Conservation (phyloP, 2,329 filamentous ascomycete genomes). For the Truncatella angustata region DNA sequence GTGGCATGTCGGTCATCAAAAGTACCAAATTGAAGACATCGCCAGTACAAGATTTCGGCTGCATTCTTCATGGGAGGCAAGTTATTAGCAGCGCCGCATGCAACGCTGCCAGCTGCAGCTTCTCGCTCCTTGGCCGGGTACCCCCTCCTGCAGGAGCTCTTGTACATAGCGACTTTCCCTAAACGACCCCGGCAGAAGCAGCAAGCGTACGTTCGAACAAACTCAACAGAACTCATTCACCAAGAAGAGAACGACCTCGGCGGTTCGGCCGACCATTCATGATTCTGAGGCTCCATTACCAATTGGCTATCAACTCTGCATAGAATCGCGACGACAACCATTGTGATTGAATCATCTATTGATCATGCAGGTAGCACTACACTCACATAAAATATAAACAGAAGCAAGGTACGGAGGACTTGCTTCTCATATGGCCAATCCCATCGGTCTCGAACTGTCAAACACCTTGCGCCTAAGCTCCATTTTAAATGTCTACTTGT, state of each 20-base stretch:
- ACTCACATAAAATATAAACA: too few species aligned
- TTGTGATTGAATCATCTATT: too few species aligned
- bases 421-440: too few species aligned
- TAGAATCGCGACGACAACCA: too few species aligned
- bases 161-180: constrained; percentile 1
- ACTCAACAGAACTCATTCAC: background rate
- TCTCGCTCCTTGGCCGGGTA: too few species aligned
- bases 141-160: constrained; percentile 2
- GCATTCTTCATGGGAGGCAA: background rate
- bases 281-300: too few species aligned
- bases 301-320: too few species aligned
- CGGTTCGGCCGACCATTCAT: too few species aligned
- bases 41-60: background rate
- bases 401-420: too few species aligned
- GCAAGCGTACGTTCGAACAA: background rate
- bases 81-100: background rate
- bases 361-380: too few species aligned
- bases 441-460: too few species aligned
- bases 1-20: background rate
- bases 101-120: background rate
- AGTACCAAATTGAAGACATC: background rate
- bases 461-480: background rate
- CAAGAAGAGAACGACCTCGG: background rate
- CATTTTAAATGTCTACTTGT: background rate
- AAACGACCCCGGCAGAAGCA: background rate